Base-by-base conservation (phyloP, 768 basidiomycete species). In the Polyporus arcularius region DNA sequence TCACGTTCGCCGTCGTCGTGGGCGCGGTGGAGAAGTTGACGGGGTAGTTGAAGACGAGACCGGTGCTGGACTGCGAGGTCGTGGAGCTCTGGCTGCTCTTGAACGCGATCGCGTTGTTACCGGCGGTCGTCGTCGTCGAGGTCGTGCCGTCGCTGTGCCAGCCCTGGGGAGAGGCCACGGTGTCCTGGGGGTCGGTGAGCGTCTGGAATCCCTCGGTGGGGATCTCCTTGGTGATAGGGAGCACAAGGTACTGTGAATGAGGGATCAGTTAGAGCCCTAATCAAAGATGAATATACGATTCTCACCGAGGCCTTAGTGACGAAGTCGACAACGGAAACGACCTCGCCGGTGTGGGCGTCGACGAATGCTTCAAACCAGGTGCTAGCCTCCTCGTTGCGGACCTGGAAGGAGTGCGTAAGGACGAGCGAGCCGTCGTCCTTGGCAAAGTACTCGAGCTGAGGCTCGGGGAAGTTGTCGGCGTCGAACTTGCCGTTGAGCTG, bases 331-430 rank as follows among this genome's bases (percentile, higher is more conserved):
- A 83, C 75, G 16, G 78, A 75, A 28, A 83, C 68, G 39, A 86
- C 65, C 32, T 81, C 79, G 16, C 81, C 81, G n/a, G 78, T 73
- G 62, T 81, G 80, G 6, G 82, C 85, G 63, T 86, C 85, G 46
- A 87, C 78, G 58, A 82, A 84, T 0, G 82, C 85, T 69, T 87
- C 82, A 64, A 77, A 80, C 81, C 82, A 87, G 9, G 79, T 75
- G 46, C 81, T 72, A 28, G 72, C 62, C 58, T 72, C 68, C 51
- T 74, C 67, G 68, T 80, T 78, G 67, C 77, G 73, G 55, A 80
- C 74, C 66, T 80, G 78, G 42, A 80, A 64, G 56, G 75, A 70
- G 65, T 81, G 76, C 4, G 77, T 72, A 9, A 83, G 75, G 16
- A 68, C 73, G 26, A 69, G 73, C 4, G 73, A 70, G 30, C 75